These are phyloP conservation scores for Trichoderma polysporum DNA, from an alignment of 2,329 filamentous ascomycete species.

Conservation along the genomic window DNA sequence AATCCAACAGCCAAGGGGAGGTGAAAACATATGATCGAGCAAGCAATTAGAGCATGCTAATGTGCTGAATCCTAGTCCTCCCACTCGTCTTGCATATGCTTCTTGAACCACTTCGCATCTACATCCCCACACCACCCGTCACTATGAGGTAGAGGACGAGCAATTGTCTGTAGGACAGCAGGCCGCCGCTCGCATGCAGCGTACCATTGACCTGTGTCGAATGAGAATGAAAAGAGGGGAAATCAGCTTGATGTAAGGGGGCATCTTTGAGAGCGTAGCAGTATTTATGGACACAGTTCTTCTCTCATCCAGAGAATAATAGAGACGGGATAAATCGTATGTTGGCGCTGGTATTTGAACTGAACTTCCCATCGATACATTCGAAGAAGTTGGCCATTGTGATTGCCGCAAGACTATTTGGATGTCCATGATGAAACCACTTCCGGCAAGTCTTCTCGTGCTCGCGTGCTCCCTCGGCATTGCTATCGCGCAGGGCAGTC, in stretches of 20 bases:
- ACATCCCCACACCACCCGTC: conserved; percentile 5
- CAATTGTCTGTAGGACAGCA: background rate
- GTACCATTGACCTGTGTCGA: background rate
- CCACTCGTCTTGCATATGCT: background rate
- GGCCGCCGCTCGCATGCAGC: conserved; percentile 15
- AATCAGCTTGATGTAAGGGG: background rate
- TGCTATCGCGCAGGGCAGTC: conserved; percentile 2
- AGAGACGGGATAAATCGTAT: background rate
- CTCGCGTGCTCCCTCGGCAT: background rate
- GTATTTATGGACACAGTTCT: background rate
- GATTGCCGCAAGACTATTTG: background rate
- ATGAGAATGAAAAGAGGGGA: conserved; percentile 3
- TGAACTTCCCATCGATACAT: background rate
- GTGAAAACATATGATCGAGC: background rate
- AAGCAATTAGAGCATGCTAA: background rate
- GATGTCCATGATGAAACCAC: background rate
- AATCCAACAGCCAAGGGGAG: background rate
- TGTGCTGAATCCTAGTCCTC: background rate
- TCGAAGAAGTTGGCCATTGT: background rate
- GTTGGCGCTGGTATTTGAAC: background rate
- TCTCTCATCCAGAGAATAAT: background rate
- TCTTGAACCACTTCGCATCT: background rate
- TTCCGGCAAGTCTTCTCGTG: background rate
- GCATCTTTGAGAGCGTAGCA: background rate
- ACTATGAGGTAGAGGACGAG: background rate